Base-by-base conservation (phyloP, 768 basidiomycete species). In the Amanita thiersii region DNA sequence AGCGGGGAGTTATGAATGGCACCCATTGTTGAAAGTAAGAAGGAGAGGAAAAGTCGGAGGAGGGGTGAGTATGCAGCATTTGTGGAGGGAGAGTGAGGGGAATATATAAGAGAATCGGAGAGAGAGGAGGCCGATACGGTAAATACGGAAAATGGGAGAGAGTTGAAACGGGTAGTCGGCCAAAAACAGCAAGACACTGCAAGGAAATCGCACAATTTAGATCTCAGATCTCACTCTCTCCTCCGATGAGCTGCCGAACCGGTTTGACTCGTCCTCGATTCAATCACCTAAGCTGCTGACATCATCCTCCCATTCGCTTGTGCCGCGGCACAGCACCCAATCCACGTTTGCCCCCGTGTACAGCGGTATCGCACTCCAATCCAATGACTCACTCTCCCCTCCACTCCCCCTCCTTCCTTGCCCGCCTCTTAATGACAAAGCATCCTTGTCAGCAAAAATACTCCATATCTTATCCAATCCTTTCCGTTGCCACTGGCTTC, bases 81-180 rank as follows among this genome's bases (percentile, higher is more conserved):
- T 42, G 49, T 34, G 47, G 25, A 39, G 39, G 49, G 51, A 52
- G 49, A 46, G 46, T 40, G 47, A 38, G 41, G 45, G 47, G n/a
- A 51, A 53, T 59, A 57, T 59, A 59, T 61, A 60, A 56, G 59
- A 52, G 53, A 49, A 42, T 56, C 56, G 58, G 58, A 55, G 50
- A 50, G 50, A 40, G 53, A 54, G 48, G 51, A 54, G 51, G 53
- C 59, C 59, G 59, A 61, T 57, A 52, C 53, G 56, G 58, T 46
- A 52, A 58, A 49, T 49, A 45, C 58, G 55, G 58, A 52, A 63
- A 24, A 45, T 40, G 23, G 25, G 14, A 44, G 37, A 47, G 32
- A 45, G 45, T 47, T n/a, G 50, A 52, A 50, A 50, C 51, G 38
- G 45, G 32, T 44, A 34, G 17, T 40, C n/a, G 23, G 29, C 40